Percentiles rank a stretch among this genome's conserved stretches.
Evolutionary conservation across 225 moss, liverwort and hornwort genomes (phyloP).

Genomic region (Takakia lepidozioides): DNA sequence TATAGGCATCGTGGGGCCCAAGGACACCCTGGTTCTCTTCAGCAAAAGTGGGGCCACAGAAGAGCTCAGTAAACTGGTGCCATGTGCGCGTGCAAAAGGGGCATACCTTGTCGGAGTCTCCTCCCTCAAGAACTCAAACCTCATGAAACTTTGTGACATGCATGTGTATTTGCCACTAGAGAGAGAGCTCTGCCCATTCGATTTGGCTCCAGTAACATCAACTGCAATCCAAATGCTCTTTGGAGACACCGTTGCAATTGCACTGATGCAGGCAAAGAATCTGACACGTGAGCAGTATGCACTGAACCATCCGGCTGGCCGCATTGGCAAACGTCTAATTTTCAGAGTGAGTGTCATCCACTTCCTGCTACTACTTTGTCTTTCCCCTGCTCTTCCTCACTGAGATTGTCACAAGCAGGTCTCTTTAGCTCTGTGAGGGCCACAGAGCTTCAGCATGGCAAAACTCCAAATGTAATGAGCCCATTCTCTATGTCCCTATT

Average conservation of each 20-base stretch:
- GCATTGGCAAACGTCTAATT: slow-evolving; percentile 74
- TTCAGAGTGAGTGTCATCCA: slow-evolving; percentile 41
- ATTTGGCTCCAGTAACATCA: slow-evolving; percentile 79
- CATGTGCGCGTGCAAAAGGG: slow-evolving; percentile 64
- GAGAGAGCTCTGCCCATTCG: slow-evolving; percentile 74
- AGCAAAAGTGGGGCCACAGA: slow-evolving; percentile 79
- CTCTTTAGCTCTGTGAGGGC: too few species aligned
- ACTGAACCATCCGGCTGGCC: slow-evolving; percentile 69
- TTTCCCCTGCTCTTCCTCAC: not conserved
- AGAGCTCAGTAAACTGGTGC: slow-evolving; percentile 58
- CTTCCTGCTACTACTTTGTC: too few species aligned
- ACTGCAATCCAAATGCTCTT: slow-evolving; percentile 85
- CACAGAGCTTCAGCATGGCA: too few species aligned
- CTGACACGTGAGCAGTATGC: slow-evolving; percentile 76
- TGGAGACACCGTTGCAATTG: slow-evolving; percentile 76
- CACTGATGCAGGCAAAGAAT: slow-evolving; percentile 81
- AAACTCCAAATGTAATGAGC: too few species aligned
- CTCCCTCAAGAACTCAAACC: slow-evolving; percentile 31
- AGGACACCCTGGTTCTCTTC: slow-evolving; percentile 58
- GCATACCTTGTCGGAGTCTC: slow-evolving; percentile 70
- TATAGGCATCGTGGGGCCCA: slow-evolving; percentile 58
- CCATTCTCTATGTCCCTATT: too few species aligned
- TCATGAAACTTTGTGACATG: slow-evolving; percentile 64
- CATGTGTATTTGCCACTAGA: slow-evolving; percentile 67
- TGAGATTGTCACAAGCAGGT: too few species aligned